phyloP scores from a whole-genome alignment of 768 basidiomycete species.

The Lactarius psammicola region DNA sequence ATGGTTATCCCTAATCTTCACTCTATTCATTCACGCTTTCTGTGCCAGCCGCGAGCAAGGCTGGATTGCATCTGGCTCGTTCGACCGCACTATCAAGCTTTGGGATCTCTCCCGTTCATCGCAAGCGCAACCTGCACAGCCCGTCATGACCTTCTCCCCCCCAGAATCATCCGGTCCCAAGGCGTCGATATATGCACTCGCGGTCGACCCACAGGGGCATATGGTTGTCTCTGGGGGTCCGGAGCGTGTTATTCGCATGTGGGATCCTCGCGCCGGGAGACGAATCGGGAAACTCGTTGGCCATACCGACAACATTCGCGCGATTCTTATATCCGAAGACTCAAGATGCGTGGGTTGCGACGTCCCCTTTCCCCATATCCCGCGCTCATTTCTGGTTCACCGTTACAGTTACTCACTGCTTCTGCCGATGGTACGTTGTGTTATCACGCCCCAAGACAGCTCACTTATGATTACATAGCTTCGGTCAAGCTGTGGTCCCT shows the following conservation, averaged over 20 bases:
- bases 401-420: conserved; percentile 68
- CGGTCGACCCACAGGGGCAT: conserved; percentile 75
- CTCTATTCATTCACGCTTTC: conserved; percentile 24
- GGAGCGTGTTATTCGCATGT: conserved; percentile 84
- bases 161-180: conserved; percentile 66
- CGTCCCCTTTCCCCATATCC: conserved; percentile 16
- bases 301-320: conserved; percentile 95
- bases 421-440: conserved; percentile 64
- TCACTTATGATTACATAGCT: conserved; percentile 38
- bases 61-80: conserved; percentile 92
- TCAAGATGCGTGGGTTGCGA: conserved; percentile 72
- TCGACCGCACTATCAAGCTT: conserved; percentile 90
- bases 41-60: conserved; percentile 63
- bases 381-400: conserved; percentile 9
- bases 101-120: conserved; percentile 68
- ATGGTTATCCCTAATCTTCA: background rate
- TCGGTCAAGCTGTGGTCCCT: conserved; percentile 96
- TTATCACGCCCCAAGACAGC: background rate
- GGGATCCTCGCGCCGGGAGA: conserved; percentile 89
- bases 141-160: conserved; percentile 64
- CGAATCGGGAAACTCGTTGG: conserved; percentile 85
- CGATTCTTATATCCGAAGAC: conserved; percentile 86
- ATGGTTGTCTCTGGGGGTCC: conserved; percentile 88
- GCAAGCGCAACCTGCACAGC: conserved; percentile 37
- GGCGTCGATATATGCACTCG: conserved; percentile 74